Conservation (phyloP, 768 basidiomycete genomes). For the Mycena filopes region DNA sequence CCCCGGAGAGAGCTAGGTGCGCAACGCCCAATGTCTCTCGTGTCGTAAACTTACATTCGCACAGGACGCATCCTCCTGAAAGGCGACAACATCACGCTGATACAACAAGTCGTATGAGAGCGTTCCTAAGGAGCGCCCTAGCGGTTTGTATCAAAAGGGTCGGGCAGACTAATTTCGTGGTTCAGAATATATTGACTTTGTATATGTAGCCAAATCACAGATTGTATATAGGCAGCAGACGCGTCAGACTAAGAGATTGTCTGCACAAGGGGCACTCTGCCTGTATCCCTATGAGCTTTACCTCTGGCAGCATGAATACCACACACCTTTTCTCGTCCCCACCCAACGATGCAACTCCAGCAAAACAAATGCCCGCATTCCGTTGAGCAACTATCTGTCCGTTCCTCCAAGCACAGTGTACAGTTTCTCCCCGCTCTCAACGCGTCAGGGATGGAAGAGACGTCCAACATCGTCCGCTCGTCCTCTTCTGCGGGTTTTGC, state of each 20-base stretch:
- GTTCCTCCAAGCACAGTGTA: conserved; percentile 86
- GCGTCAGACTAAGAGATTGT: conserved; percentile 75
- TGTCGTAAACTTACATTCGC: conserved; percentile 12
- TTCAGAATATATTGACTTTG: conserved; percentile 26
- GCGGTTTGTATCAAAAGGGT: conserved; percentile 21
- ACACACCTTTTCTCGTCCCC: conserved; percentile 87
- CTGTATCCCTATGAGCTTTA: conserved; percentile 45
- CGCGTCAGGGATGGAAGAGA: conserved; percentile 62
- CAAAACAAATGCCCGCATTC: conserved; percentile 93
- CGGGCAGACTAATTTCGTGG: conserved; percentile 22
- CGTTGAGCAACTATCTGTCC: conserved; percentile 83
- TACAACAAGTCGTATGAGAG: conserved; percentile 70
- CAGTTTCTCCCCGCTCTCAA: conserved; percentile 74
- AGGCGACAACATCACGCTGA: conserved; percentile 98
- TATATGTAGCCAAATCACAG: conserved; percentile 55
- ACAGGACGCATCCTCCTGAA: conserved; percentile 95
- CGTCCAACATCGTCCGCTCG: conserved; percentile 71
- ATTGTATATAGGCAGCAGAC: conserved; percentile 86
- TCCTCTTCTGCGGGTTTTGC: conserved; percentile 76
- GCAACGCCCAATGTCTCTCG: conserved; percentile 36
- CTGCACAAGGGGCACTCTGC: conserved; percentile 90
- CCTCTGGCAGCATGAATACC: conserved; percentile 4
- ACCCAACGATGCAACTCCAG: conserved; percentile 89
- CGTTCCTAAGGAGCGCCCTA: background rate
- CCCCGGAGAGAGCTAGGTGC: conserved; percentile 86